Evolutionary conservation across 1,284 basidiomycete species (phyloP), one percentile per base, ranked within the genome.

Genomic region (Coniophora puteana): DNA sequence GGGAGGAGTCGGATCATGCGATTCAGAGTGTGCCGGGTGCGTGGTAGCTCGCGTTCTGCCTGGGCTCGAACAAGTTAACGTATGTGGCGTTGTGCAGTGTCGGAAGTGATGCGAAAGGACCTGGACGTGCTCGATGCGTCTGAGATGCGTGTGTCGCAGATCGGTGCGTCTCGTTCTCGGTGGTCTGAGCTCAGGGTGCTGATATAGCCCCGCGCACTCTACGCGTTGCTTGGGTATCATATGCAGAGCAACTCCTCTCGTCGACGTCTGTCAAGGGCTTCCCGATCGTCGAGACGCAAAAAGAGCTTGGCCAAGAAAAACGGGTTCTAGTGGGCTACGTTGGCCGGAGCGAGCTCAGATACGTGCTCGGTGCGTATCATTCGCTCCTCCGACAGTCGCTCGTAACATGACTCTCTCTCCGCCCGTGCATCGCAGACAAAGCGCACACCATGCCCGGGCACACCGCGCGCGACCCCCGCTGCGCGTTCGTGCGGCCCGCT

Each of bases 1-100:
- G 93, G 58, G 89, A 95, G n/a, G 55, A n/a, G n/a, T n/a, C n/a
- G n/a, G 91, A 96, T 55, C 87, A 93, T 57, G 81, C 86, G 0
- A 95, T 89, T 55, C 84, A 14, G 8, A 57, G 95, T 53, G 85
- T 93, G 33, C 79, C 90, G 35, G 93, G 95, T 89, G 55, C 30
- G 74, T 53, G 24, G 41, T 33, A 48, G 14, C n/a, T 37, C 24
- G 18, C 32, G n/a, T 30, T 28, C 21, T 18, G 38, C 33, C 18
- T 40, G 25, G 21, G n/a, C n/a, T n/a, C 18, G 38, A 11, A 34
- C 34, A 35, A 35, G 35, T 32, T 36, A 38, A 43, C 42, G 31
- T 46, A 57, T 20, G 38, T 38, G 33, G 29, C 38, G 13, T n/a
- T n/a, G 47, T 22, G 5, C 59, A 89, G 95, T 98, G 11, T 86